A percentile compares a stretch with the other conserved stretches of the same genome.
These are phyloP conservation scores for Brassica carinata DNA, from an alignment of 345 rosid species.

Conservation along the genomic window DNA sequence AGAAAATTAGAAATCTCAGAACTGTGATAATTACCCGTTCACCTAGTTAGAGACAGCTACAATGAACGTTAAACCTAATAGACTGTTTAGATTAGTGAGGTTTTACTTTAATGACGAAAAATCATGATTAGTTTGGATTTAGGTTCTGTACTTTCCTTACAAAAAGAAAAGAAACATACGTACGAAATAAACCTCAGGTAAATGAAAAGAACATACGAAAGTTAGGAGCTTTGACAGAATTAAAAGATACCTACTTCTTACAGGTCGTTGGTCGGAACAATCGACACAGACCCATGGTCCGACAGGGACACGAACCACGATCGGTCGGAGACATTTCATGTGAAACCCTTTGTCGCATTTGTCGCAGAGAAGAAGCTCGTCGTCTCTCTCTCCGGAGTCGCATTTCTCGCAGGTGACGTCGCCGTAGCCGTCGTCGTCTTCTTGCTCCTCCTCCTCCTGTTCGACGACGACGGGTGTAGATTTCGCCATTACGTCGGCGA, in stretches of 20 bases:
- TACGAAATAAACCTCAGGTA: background rate
- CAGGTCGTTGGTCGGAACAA: slow-evolving; percentile 74
- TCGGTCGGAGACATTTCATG: slow-evolving; percentile 86
- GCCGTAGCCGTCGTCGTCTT: slow-evolving; percentile 43
- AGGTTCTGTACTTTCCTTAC: background rate
- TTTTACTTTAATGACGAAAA: background rate
- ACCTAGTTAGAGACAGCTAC: slow-evolving; percentile 5
- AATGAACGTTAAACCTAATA: background rate
- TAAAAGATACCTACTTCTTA: slow-evolving; percentile 65
- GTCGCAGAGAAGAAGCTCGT: slow-evolving; percentile 78
- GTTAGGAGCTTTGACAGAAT: background rate
- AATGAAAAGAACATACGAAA: slow-evolving; percentile 1
- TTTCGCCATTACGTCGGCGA: slow-evolving; percentile 58
- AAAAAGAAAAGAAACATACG: background rate
- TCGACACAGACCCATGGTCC: slow-evolving; percentile 79
- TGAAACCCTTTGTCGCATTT: slow-evolving; percentile 90
- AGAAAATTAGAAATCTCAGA: background rate
- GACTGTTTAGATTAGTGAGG: background rate
- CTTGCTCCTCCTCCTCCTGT: slow-evolving; percentile 17
- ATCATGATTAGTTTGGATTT: background rate
- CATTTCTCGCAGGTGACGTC: slow-evolving; percentile 70
- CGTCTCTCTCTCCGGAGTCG: slow-evolving; percentile 68
- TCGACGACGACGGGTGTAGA: slow-evolving; percentile 46
- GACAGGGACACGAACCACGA: slow-evolving; percentile 73
- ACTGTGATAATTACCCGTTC: slow-evolving; percentile 6